These are phyloP conservation scores for Bipolaris victoriae DNA, from an alignment of 2,329 filamentous ascomycete species.

Conservation along the genomic window DNA sequence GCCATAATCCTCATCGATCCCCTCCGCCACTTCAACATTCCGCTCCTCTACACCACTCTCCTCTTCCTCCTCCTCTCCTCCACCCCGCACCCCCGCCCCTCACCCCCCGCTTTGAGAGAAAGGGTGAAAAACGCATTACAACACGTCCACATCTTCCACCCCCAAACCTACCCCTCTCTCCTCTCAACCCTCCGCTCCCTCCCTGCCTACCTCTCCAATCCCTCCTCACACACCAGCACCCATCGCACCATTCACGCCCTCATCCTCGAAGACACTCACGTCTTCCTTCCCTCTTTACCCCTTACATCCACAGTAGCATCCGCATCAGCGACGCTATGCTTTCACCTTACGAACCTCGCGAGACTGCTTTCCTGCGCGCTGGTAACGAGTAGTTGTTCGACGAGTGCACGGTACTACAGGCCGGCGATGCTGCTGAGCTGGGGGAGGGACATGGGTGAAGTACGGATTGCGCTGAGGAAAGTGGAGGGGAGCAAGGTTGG, in stretches of 20 bases:
- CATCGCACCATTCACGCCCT: conserved; percentile 57
- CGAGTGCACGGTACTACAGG: conserved; percentile 9
- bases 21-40: conserved; percentile 60
- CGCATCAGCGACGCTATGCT: conserved; percentile 27
- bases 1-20: conserved; percentile 63
- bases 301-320: conserved; percentile 14
- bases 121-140: conserved; percentile 52
- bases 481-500: conserved; percentile 47
- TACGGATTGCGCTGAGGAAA: conserved; percentile 45
- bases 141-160: conserved; percentile 66
- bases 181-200: conserved; percentile 57
- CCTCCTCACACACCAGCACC: conserved; percentile 57
- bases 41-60: conserved; percentile 54
- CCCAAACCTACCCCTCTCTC: conserved; percentile 58
- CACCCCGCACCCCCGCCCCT: background rate
- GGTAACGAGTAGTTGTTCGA: no score
- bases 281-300: conserved; percentile 48
- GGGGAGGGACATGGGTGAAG: conserved; percentile 28
- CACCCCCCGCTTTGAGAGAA: conserved; percentile 14
- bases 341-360: conserved; percentile 14
- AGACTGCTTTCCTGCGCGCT: conserved; percentile 16
- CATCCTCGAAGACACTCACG: conserved; percentile 61
- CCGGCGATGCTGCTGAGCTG: conserved; percentile 38
- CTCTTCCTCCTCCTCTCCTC: conserved; percentile 15
- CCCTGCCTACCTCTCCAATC: conserved; percentile 58